A percentile compares a stretch with the other conserved stretches of the same genome.
phyloP scores from a whole-genome alignment of 129 eudicot species.

The Ambrosia artemisiifolia region DNA sequence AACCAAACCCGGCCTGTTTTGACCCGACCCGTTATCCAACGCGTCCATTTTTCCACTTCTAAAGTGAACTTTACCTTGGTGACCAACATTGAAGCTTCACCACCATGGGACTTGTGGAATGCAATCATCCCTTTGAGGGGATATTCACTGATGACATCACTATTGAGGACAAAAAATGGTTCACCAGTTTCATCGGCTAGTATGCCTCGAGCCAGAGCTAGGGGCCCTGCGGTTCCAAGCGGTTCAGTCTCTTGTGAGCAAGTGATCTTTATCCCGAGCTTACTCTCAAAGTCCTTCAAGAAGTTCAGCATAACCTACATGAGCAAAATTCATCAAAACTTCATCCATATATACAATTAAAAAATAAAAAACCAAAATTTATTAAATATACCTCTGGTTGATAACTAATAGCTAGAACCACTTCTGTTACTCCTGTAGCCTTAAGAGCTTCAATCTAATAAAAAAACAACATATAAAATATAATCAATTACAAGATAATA shows the following conservation, averaged over 20 bases:
- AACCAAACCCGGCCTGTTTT: too few relatives aligned
- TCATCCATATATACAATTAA: too few relatives aligned
- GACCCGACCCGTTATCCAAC: not conserved
- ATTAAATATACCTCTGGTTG: slow-evolving; percentile 82
- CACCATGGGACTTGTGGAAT: slow-evolving; percentile 77
- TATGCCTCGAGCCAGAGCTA: slow-evolving; percentile 74
- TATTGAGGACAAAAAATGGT: slow-evolving; percentile 73
- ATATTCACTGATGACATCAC: slow-evolving; percentile 80
- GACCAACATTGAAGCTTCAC: slow-evolving; percentile 87
- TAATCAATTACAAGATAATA: not conserved
- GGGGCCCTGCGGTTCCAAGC: slow-evolving; percentile 83
- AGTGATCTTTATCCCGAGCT: slow-evolving; percentile 71
- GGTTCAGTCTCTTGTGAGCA: slow-evolving; percentile 93
- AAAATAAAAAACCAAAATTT: too few relatives aligned
- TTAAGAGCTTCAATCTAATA: slow-evolving; percentile 88
- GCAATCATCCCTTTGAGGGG: slow-evolving; percentile 70
- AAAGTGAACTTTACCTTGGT: slow-evolving; percentile 52
- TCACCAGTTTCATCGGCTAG: slow-evolving; percentile 57
- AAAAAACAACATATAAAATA: not conserved
- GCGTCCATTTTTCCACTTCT: not conserved
- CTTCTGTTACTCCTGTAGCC: slow-evolving; percentile 89
- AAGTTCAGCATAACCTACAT: slow-evolving; percentile 63
- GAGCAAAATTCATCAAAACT: not conserved
- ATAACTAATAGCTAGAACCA: slow-evolving; percentile 88
- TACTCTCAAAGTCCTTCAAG: slow-evolving; percentile 76